phyloP scores from a whole-genome alignment of 1,139 yeast species.

The Yamadazyma sp. region DNA sequence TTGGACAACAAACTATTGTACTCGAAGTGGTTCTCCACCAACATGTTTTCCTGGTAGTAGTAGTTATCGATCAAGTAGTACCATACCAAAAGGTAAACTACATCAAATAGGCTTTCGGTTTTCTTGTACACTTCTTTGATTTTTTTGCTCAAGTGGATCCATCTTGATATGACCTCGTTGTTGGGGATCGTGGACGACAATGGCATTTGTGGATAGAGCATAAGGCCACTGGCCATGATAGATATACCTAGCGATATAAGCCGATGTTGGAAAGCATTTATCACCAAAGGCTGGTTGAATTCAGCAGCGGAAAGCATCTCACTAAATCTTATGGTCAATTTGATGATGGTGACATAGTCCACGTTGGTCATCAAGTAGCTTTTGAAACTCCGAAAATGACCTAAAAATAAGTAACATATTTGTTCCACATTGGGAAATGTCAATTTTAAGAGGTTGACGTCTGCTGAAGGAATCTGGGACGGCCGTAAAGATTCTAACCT shows the following conservation, averaged over 20 bases:
- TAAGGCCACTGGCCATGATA: slow-evolving; percentile 25
- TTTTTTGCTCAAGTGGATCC: slow-evolving; percentile 26
- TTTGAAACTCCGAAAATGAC: slow-evolving; percentile 17
- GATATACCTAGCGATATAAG: slow-evolving; percentile 19
- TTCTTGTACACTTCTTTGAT: slow-evolving; percentile 20
- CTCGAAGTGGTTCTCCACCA: slow-evolving; percentile 31
- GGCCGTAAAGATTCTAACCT: slow-evolving; percentile 10
- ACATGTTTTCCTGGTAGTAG: slow-evolving; percentile 22
- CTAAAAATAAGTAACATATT: slow-evolving; percentile 14
- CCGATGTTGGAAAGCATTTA: slow-evolving; percentile 15
- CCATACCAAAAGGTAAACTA: slow-evolving; percentile 30
- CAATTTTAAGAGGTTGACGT: slow-evolving; percentile 18
- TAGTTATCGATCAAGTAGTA: slow-evolving; percentile 27
- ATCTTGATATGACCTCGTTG: slow-evolving; percentile 21
- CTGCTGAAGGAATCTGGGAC: slow-evolving; percentile 17
- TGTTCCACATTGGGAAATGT: slow-evolving; percentile 17
- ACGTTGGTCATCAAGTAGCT: slow-evolving; percentile 18
- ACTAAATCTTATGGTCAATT: slow-evolving; percentile 8
- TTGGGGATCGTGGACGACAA: slow-evolving; percentile 10
- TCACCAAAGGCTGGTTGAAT: slow-evolving; percentile 6
- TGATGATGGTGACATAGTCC: slow-evolving; percentile 14
- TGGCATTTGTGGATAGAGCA: slow-evolving; percentile 17
- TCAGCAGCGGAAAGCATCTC: slow-evolving; percentile 6
- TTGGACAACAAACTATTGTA: slow-evolving; percentile 30
- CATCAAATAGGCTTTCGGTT: slow-evolving; percentile 25